Conservation (phyloP, 2,329 filamentous ascomycete species). For the Mollisiaceae sp. region DNA sequence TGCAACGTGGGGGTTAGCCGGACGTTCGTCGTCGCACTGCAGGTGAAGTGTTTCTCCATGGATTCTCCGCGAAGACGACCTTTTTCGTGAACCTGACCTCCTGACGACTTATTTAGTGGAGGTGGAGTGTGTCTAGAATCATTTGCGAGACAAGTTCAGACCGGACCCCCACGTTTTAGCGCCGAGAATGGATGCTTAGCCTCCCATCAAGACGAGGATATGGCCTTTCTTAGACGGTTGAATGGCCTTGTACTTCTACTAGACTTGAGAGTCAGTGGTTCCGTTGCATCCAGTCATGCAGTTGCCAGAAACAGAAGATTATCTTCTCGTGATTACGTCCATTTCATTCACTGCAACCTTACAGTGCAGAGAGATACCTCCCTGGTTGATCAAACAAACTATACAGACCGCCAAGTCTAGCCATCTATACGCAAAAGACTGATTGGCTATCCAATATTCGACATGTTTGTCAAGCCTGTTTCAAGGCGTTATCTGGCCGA, state of each 20-base stretch:
- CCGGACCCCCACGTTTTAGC: not conserved
- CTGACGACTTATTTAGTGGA: not conserved
- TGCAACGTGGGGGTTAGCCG: not conserved
- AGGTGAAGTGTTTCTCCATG: not conserved
- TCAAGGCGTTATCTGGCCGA: not conserved
- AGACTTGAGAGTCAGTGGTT: too few relatives aligned
- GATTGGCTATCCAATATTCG: not conserved
- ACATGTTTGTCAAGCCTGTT: not conserved
- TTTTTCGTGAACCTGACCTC: not conserved
- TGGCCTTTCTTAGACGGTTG: not conserved
- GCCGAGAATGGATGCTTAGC: not conserved
- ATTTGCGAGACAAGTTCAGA: not conserved
- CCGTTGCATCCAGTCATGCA: not conserved
- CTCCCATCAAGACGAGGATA: too few relatives aligned
- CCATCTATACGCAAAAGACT: not conserved
- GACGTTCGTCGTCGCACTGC: not conserved
- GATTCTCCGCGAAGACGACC: not conserved
- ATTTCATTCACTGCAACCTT: not conserved
- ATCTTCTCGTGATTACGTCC: not conserved
- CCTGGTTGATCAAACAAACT: constrained; percentile 1
- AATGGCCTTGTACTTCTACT: too few relatives aligned
- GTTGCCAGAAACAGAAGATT: not conserved
- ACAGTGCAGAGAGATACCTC: too few relatives aligned
- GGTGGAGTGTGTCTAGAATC: not conserved
- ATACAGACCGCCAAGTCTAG: not conserved